Conservation (phyloP, 2,329 filamentous ascomycete species). For the Metarhizium guizhouense region DNA sequence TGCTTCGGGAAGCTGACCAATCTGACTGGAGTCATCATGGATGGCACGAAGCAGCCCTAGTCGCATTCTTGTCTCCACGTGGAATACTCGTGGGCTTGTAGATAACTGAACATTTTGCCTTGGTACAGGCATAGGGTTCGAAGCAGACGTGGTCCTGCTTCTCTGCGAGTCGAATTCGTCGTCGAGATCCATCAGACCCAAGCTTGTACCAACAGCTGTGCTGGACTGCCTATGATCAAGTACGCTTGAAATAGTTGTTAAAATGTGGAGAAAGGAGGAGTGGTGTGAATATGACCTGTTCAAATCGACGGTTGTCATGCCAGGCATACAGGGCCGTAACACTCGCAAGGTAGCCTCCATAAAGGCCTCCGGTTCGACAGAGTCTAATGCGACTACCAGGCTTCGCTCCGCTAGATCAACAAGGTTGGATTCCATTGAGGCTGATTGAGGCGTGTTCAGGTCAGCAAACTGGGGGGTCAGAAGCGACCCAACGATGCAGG, state of each 20-base stretch:
- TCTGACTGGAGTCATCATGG: slow-evolving; percentile 31
- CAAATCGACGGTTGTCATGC: slow-evolving; percentile 28
- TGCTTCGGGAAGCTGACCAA: slow-evolving; percentile 38
- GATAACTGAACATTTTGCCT: slow-evolving; percentile 34
- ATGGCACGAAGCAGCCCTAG: slow-evolving; percentile 36
- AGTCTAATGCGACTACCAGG: slow-evolving; percentile 30
- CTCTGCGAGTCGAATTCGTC: slow-evolving; percentile 53
- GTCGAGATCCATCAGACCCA: slow-evolving; percentile 60
- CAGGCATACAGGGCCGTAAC: slow-evolving; percentile 37
- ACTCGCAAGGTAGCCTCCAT: slow-evolving; percentile 37
- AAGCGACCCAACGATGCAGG: slow-evolving; percentile 35
- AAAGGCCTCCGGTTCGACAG: slow-evolving; percentile 36
- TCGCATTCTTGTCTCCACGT: slow-evolving; percentile 35
- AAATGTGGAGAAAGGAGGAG: slow-evolving; percentile 32
- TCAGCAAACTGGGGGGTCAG: slow-evolving; percentile 38
- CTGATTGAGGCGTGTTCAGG: slow-evolving; percentile 37
- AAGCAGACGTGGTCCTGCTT: slow-evolving; percentile 33
- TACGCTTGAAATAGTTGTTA: slow-evolving; percentile 27
- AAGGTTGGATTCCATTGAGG: slow-evolving; percentile 36
- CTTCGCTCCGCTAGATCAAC: slow-evolving; percentile 31
- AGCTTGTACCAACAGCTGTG: slow-evolving; percentile 23
- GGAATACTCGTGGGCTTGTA: slow-evolving; percentile 36
- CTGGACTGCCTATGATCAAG: slow-evolving; percentile 14
- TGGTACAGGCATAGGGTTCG: slow-evolving; percentile 32
- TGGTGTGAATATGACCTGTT: slow-evolving; percentile 28